Conservation (phyloP, 257 asterid species). For the Fraxinus americana region DNA sequence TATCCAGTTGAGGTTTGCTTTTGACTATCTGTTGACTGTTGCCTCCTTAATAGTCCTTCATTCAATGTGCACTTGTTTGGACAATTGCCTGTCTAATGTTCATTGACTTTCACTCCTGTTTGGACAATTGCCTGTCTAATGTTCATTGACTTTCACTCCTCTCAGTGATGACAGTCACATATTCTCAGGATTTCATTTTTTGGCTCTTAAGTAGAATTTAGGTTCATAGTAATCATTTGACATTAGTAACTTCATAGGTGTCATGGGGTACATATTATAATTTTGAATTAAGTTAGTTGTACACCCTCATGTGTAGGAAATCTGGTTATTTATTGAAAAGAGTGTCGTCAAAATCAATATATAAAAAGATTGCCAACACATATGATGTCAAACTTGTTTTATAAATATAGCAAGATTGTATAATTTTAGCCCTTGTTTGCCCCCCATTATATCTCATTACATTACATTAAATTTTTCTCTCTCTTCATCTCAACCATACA, state of each 20-base stretch:
- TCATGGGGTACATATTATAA: background rate
- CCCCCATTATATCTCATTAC: too few relatives aligned
- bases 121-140: too few relatives aligned
- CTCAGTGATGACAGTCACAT: background rate
- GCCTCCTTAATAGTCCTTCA: background rate
- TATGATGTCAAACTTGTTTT: too few relatives aligned
- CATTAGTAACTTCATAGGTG: background rate
- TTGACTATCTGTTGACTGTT: constrained; percentile 14
- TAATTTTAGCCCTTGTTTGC: background rate
- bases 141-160: background rate
- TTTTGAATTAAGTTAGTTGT: too few relatives aligned
- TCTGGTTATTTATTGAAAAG: too few relatives aligned
- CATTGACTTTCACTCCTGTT: background rate
- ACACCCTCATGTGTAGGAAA: too few relatives aligned
- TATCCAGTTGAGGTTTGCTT: constrained; percentile 17
- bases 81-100: background rate
- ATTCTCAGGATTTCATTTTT: background rate
- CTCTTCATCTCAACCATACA: too few relatives aligned
- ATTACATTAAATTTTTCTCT: too few relatives aligned
- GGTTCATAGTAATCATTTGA: background rate
- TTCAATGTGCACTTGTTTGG: background rate
- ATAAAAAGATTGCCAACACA: too few relatives aligned
- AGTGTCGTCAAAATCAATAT: too few relatives aligned
- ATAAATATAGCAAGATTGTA: too few relatives aligned
- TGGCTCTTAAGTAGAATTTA: background rate